Evolutionary conservation across 495 filamentous ascomycete species (phyloP).

Genomic region (Echria macrotheca): DNA sequence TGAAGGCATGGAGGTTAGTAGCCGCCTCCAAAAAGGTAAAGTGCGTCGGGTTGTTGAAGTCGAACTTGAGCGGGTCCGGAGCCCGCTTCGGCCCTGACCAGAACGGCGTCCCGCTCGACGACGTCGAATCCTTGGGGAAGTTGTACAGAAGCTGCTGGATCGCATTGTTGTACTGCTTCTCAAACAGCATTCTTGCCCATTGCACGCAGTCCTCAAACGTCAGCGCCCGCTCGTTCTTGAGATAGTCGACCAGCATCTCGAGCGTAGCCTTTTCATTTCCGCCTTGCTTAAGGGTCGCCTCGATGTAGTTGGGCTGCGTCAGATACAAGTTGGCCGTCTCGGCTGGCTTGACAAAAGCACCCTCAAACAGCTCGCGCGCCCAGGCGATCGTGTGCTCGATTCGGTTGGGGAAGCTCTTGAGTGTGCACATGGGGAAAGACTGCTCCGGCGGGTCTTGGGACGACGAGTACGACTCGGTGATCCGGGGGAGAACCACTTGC

Average conservation of each 20-base stretch:
- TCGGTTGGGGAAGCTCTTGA: conserved; percentile 95
- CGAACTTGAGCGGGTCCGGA: conserved; percentile 85
- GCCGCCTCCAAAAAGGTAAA: conserved; percentile 80
- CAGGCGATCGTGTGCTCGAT: conserved; percentile 99
- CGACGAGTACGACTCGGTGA: conserved; percentile 97
- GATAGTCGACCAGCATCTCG: conserved; percentile 80
- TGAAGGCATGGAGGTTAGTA: conserved; percentile 93
- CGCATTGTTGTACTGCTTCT: conserved; percentile 94
- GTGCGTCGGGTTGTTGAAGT: conserved; percentile 75
- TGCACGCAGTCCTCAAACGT: conserved; percentile 93
- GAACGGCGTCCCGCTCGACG: conserved; percentile 83
- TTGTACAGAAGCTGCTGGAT: conserved; percentile 96
- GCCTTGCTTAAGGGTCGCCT: conserved; percentile 82
- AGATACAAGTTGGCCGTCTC: conserved; percentile 96
- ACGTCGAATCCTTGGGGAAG: conserved; percentile 90
- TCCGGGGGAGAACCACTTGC: conserved; percentile 82
- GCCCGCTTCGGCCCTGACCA: conserved; percentile 99
- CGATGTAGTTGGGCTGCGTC: conserved; percentile 84
- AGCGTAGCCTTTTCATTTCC: conserved; percentile 96
- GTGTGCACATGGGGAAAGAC: conserved; percentile 97
- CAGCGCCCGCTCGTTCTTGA: conserved; percentile 89
- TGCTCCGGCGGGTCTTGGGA: conserved; percentile 98
- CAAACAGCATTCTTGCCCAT: conserved; percentile 91
- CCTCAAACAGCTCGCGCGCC: conserved; percentile 92
- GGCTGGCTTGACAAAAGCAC: conserved; percentile 85